Conservation (phyloP, 345 rosid genomes). For the Populus pruinosa region DNA sequence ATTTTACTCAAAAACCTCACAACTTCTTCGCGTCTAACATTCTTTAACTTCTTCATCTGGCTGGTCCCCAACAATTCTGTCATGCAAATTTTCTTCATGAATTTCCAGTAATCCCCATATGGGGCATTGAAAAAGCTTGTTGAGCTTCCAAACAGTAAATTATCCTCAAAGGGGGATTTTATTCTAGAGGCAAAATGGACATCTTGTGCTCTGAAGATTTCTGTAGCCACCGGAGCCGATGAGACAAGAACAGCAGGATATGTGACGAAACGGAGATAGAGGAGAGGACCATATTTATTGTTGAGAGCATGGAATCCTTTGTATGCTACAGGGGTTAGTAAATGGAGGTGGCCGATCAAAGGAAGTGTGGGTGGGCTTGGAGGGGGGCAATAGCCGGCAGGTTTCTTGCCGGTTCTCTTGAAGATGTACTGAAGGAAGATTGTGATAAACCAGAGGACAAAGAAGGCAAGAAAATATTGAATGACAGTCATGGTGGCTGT, state of each 20-base stretch:
- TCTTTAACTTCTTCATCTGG: slow-evolving; percentile 9
- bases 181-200: slow-evolving; percentile 23
- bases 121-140: slow-evolving; percentile 30
- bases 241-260: not conserved
- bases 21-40: slow-evolving; percentile 10
- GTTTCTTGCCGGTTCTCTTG: not conserved
- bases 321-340: slow-evolving; percentile 23
- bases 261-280: not conserved
- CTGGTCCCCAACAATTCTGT: slow-evolving; percentile 17
- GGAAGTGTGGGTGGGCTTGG: slow-evolving; percentile 44
- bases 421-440: not conserved
- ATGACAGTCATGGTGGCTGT: not conserved
- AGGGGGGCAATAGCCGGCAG: slow-evolving; percentile 22
- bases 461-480: not conserved
- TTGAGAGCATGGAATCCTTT: slow-evolving; percentile 23
- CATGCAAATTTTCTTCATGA: slow-evolving; percentile 41
- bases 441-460: not conserved
- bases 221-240: not conserved
- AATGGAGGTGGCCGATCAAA: slow-evolving; percentile 45
- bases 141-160: slow-evolving; percentile 21
- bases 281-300: not conserved
- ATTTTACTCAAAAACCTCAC: slow-evolving; percentile 6
- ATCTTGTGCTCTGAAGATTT: slow-evolving; percentile 15
- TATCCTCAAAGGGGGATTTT: slow-evolving; percentile 20
- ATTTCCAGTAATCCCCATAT: slow-evolving; percentile 46